Percentiles rank a stretch among this genome's conserved stretches.
phyloP scores from a whole-genome alignment of 768 basidiomycete genomes.

The Porphyrellus cyaneotinctus region DNA sequence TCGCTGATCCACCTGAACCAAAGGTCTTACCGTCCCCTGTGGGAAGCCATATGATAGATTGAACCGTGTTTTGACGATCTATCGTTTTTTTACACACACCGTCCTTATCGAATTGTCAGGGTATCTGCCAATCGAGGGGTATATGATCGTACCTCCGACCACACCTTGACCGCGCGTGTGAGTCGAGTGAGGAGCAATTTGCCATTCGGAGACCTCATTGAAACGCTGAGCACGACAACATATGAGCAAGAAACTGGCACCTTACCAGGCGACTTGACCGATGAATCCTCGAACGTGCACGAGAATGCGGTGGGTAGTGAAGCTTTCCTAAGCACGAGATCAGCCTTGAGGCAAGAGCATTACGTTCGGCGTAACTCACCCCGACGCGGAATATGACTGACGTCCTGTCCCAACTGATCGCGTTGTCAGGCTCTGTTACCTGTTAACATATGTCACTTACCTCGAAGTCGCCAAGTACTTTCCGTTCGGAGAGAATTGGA shows the following conservation, averaged over 20 bases:
- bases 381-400: slow-evolving; percentile 48
- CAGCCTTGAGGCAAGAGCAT: slow-evolving; percentile 11
- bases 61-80: slow-evolving; percentile 42
- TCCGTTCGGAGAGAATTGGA: slow-evolving; percentile 55
- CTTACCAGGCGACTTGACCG: slow-evolving; percentile 51
- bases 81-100: slow-evolving; percentile 51
- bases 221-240: slow-evolving; percentile 4
- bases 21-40: slow-evolving; percentile 39
- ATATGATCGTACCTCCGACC: slow-evolving; percentile 41
- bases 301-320: slow-evolving; percentile 44
- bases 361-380: slow-evolving; percentile 29
- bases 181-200: slow-evolving; percentile 44
- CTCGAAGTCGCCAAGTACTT: slow-evolving; percentile 52
- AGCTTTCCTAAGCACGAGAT: slow-evolving; percentile 33
- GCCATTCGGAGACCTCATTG: slow-evolving; percentile 46
- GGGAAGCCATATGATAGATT: slow-evolving; percentile 53
- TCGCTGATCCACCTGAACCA: slow-evolving; percentile 2
- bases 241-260: background rate
- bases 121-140: background rate
- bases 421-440: slow-evolving; percentile 5
- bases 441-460: slow-evolving; percentile 20
- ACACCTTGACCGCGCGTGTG: slow-evolving; percentile 47
- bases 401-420: slow-evolving; percentile 46
- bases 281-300: slow-evolving; percentile 52
- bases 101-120: slow-evolving; percentile 31